Base-by-base conservation (phyloP, 208 protist species). In the Acanthamoeba royreba region DNA sequence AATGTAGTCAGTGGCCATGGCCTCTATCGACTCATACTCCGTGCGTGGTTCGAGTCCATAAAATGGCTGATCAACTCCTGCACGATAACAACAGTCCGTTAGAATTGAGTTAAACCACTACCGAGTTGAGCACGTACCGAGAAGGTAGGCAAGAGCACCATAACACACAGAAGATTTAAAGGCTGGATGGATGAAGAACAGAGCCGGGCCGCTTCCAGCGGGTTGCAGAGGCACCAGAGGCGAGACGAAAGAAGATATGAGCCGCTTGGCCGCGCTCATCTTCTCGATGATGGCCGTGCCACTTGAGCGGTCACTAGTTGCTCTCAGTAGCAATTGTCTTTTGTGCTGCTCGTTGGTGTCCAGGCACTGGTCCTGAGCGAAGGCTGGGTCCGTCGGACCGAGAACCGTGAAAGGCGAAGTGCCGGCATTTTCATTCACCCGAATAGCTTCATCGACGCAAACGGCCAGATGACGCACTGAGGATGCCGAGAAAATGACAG, bases 141-240 rank as follows among this genome's bases (percentile, higher is more conserved):
- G 81, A 28, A 40, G 81, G 55, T 46, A 31, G 33, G 81, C 81
- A 38, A 89, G 55, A 7, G 81, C 81, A 40, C 81, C 81, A 40
- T 72, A 89, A 40, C 81, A 89, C 8, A 89, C 55, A 46, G 81
- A 61, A 1, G 81, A 72, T 28, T 89, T 89, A 46, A 89, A 89
- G 81, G 81, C 81, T 38, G 81, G 81, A 28, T 89, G 81, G 33
- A 89, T 28, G 55, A 89, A 15, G 38, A 89, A 89, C 81, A 89
- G 38, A 1, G 81, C 45, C 35, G 33, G 81, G 38, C 55, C 35
- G 35, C 45, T 13, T 1, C 81, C 81, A 46, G 35, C 35, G 11
- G 49, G 28, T 46, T 89, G 55, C 1, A 89, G 55, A 7, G 69
- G 69, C 31, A 81, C 69, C 11, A 81, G 69, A 33, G 69, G 69